Conservation (phyloP, 306 rosid genomes). For the Calophaca sinica region DNA sequence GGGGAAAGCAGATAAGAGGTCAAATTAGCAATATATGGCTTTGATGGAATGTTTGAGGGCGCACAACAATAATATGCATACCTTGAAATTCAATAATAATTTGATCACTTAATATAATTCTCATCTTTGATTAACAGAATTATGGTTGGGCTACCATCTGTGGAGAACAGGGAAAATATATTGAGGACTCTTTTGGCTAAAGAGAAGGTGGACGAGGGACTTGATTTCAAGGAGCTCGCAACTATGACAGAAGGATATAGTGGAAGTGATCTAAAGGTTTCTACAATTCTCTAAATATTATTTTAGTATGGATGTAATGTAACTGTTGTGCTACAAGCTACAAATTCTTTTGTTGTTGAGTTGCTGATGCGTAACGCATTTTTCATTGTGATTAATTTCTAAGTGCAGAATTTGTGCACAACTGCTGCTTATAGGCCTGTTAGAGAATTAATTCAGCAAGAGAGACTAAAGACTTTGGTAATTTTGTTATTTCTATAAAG, state of each 20-base stretch:
- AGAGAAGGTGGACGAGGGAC: constrained; percentile 68
- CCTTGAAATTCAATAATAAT: constrained; percentile 9
- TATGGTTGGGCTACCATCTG: constrained; percentile 83
- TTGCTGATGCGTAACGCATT: constrained; percentile 36
- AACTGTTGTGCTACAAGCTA: neutral
- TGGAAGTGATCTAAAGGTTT: constrained; percentile 96
- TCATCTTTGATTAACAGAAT: constrained; percentile 62
- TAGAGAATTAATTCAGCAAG: constrained; percentile 81
- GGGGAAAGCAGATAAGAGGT: neutral
- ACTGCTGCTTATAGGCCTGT: constrained; percentile 97
- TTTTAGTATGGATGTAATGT: neutral
- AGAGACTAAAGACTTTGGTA: constrained; percentile 73
- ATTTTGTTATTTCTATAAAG: neutral
- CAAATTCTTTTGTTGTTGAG: constrained; percentile 18
- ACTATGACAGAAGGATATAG: constrained; percentile 85
- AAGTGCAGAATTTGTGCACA: constrained; percentile 79
- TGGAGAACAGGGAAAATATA: constrained; percentile 83
- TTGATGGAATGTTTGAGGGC: neutral
- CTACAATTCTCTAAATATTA: neutral
- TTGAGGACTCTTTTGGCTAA: constrained; percentile 73
- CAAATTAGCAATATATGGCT: neutral
- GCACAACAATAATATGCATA: constrained; percentile 6
- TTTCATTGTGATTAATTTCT: constrained; percentile 32
- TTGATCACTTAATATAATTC: constrained; percentile 17
- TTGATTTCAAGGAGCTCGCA: constrained; percentile 81